Conservation (phyloP, 208 protist species). For the Acanthamoeba lenticulata region DNA sequence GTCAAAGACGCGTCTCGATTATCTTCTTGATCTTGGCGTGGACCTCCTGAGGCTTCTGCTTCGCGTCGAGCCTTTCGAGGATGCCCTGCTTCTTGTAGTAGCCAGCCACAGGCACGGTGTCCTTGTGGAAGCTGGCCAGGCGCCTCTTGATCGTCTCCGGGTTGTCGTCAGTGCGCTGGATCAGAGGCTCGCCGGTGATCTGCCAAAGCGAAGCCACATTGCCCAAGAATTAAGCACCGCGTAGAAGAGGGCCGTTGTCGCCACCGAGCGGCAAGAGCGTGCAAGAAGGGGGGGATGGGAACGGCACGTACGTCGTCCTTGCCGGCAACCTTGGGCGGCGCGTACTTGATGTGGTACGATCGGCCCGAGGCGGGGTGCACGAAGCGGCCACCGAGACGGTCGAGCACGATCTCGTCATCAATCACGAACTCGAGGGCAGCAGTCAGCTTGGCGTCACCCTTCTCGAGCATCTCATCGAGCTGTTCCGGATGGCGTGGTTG, state of each 20-base stretch:
- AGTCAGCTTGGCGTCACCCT: constrained; percentile 79
- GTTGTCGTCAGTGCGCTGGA: constrained; percentile 85
- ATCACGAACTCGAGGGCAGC: constrained; percentile 83
- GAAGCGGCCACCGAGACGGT: constrained; percentile 81
- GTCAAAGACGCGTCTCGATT: constrained; percentile 37
- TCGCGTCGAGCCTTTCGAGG: constrained; percentile 22
- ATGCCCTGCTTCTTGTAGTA: constrained; percentile 78
- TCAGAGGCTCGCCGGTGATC: constrained; percentile 84
- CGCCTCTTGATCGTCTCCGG: constrained; percentile 81
- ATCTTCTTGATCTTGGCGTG: constrained; percentile 22
- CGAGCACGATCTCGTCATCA: constrained; percentile 81
- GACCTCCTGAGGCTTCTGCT: constrained; percentile 26
- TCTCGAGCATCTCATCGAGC: constrained; percentile 82
- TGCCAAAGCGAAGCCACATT: background rate
- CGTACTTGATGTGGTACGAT: constrained; percentile 75
- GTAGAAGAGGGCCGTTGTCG: background rate
- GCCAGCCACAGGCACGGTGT: constrained; percentile 76
- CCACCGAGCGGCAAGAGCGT: background rate
- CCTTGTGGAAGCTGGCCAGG: constrained; percentile 80
- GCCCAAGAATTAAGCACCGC: constrained; percentile 29
- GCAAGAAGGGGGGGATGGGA: background rate
- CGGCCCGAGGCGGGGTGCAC: constrained; percentile 71
- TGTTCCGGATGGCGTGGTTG: constrained; percentile 3
- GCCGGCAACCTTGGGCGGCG: constrained; percentile 34
- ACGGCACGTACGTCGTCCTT: constrained; percentile 2